Evolutionary conservation across 164 flowering plant species (phyloP).

Genomic region (grape (Vitis vinifera)): DNA sequence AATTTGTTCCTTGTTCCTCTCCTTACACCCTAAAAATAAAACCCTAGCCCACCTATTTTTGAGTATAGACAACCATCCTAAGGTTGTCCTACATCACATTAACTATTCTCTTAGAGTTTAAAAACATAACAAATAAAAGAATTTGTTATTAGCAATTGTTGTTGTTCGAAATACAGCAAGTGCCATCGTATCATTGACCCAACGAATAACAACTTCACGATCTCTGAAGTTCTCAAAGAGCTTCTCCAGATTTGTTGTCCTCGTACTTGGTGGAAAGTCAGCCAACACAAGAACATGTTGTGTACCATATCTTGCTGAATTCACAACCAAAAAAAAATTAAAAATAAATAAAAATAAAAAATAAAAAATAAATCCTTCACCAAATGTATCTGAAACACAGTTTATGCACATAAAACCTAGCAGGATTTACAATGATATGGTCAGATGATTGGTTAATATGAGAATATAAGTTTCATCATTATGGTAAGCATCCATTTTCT

Average conservation of each 20-base stretch:
- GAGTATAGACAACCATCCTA: no score
- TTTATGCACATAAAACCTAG: not conserved
- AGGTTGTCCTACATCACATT: no score
- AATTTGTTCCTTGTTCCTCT: no score
- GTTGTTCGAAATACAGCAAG: slow-evolving; percentile 85
- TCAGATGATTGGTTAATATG: not conserved
- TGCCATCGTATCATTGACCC: slow-evolving; percentile 95
- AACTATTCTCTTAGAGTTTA: no score
- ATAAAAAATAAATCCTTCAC: not conserved
- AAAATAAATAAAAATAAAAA: no score
- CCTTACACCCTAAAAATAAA: no score
- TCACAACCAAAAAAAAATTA: slow-evolving; percentile 5
- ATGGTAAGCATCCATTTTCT: not conserved
- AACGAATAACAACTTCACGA: slow-evolving; percentile 69
- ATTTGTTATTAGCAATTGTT: slow-evolving; percentile 47
- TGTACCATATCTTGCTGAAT: slow-evolving; percentile 70
- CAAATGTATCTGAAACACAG: not conserved
- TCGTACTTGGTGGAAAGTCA: slow-evolving; percentile 73
- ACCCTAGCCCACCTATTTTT: no score
- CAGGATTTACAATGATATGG: not conserved
- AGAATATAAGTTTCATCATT: not conserved
- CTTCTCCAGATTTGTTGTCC: slow-evolving; percentile 77
- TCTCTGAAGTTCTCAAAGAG: slow-evolving; percentile 62
- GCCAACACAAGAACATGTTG: slow-evolving; percentile 87
- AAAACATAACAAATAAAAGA: no score